Conservation (phyloP, 305 asterid genomes). For the Fraxinus sp. region DNA sequence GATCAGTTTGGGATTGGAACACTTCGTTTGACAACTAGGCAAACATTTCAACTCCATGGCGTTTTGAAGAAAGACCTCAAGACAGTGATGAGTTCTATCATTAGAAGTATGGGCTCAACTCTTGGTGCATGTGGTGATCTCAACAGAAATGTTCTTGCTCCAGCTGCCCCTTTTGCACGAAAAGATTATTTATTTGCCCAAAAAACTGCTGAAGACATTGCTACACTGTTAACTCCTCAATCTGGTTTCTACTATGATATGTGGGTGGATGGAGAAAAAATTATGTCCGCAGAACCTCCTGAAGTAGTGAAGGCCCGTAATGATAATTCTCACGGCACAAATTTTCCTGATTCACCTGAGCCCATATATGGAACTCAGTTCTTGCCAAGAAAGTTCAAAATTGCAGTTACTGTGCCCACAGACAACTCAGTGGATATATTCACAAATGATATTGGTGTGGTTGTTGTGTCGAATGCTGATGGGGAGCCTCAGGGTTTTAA, state of each 20-base stretch:
- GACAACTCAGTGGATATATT: constrained; percentile 92
- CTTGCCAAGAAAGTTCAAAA: constrained; percentile 95
- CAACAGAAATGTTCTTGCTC: constrained; percentile 90
- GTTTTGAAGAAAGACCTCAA: constrained; percentile 80
- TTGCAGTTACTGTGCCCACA: constrained; percentile 87
- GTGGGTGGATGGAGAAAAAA: constrained; percentile 94
- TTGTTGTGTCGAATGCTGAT: constrained; percentile 68
- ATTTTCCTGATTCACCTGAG: constrained; percentile 85
- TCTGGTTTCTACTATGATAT: constrained; percentile 94
- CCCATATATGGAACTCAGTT: constrained; percentile 98
- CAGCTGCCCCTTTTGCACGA: constrained; percentile 68
- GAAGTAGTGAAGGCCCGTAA: constrained; percentile 84
- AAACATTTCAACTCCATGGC: constrained; percentile 95
- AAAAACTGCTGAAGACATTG: constrained; percentile 87
- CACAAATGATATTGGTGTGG: constrained; percentile 88
- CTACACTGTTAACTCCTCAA: constrained; percentile 91
- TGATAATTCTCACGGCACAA: constrained; percentile 88
- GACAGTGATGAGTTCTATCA: constrained; percentile 89
- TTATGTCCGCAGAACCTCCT: constrained; percentile 80
- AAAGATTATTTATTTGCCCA: constrained; percentile 91
- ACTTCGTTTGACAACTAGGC: constrained; percentile 94
- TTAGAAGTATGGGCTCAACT: constrained; percentile 84
- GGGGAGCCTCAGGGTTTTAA: constrained; percentile 94
- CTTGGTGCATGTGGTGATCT: constrained; percentile 98
- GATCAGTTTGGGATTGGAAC: constrained; percentile 90